Percentiles rank a stretch among this genome's conserved stretches.
Evolutionary conservation across 768 basidiomycete genomes (phyloP).

Genomic region (Megacollybia marginata): DNA sequence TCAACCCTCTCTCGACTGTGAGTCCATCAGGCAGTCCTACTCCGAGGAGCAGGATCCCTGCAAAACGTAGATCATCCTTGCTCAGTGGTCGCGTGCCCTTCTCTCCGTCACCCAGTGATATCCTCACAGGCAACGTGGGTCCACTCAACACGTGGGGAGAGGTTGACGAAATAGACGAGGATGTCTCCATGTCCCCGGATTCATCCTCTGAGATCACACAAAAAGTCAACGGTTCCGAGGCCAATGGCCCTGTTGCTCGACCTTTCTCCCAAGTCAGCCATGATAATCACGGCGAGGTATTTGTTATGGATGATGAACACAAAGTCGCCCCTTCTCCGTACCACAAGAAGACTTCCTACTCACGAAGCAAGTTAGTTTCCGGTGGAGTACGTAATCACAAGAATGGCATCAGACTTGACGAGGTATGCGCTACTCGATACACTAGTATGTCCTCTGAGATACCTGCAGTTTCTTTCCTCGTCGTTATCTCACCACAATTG

Average conservation of each 20-base stretch:
- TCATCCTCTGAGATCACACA: slow-evolving; percentile 15
- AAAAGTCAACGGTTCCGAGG: slow-evolving; percentile 23
- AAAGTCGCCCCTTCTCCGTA: slow-evolving; percentile 44
- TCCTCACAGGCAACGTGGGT: slow-evolving; percentile 48
- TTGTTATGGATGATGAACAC: slow-evolving; percentile 37
- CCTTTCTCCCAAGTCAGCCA: slow-evolving; percentile 17
- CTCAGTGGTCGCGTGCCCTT: slow-evolving; percentile 23
- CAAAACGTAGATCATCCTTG: slow-evolving; percentile 15
- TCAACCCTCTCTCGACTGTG: slow-evolving; percentile 73
- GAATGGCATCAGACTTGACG: slow-evolving; percentile 13
- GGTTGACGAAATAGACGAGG: slow-evolving; percentile 26
- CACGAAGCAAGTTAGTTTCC: too few species aligned
- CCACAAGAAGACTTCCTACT: slow-evolving; percentile 14
- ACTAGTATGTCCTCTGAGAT: background rate
- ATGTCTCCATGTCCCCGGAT: slow-evolving; percentile 13
- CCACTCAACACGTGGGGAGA: slow-evolving; percentile 34
- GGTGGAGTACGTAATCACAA: background rate
- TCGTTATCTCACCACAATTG: background rate
- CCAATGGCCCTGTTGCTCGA: slow-evolving; percentile 7
- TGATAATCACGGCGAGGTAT: slow-evolving; percentile 22
- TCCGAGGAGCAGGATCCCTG: slow-evolving; percentile 8
- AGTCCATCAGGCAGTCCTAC: slow-evolving; percentile 46
- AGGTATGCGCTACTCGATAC: slow-evolving; percentile 9
- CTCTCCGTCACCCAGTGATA: slow-evolving; percentile 59
- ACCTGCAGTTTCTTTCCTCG: background rate